Evolutionary conservation across 257 asterid species (phyloP), one percentile per base, ranked within the genome.

Genomic region (Prunella vulgaris): DNA sequence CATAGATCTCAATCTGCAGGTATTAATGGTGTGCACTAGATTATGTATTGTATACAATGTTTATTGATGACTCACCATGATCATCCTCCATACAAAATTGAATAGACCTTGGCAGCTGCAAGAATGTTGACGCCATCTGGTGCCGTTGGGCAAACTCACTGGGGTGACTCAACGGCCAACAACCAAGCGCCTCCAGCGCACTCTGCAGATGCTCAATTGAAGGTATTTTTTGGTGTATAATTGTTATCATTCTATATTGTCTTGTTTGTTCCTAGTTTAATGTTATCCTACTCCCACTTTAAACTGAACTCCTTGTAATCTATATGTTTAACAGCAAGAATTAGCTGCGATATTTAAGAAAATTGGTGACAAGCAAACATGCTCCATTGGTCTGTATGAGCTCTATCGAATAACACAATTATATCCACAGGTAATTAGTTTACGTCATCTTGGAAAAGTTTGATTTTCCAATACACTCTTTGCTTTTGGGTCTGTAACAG

Each of bases 1-100:
- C 78, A 94, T 94, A 14, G 99, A 94, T 80, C 98, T 94, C 68
- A 94, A 94, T 80, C 97, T 94, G 70, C 99, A 94, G 97, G 99
- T 94, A 69, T 48, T 44, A 62, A 53, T 68, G 33, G 51, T 57
- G 51, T 53, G 22, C 68, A 46, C 64, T 74, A 57, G 24, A 65
- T 68, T 20, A 44, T 51, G 1, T 14, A 14, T 48, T 28, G 24
- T 21, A 63, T 66, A 10, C 10, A 7, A 1, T 53, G 56, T 64
- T 10, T 12, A 54, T 25, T 60, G 52, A 30, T 68, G 27, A 53
- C 68, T 52, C 24, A 67, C 64, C 58, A 66, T 2, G 5, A 14
- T 69, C 21, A 17, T 54, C 27, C 40, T 17, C 57, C 20, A 25
- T 64, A 53, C 30, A 33, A 76, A 62, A 64, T 73, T 78, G 83